These are phyloP conservation scores for Talaromyces islandicus DNA, from an alignment of 2,329 filamentous ascomycete species.

Conservation along the genomic window DNA sequence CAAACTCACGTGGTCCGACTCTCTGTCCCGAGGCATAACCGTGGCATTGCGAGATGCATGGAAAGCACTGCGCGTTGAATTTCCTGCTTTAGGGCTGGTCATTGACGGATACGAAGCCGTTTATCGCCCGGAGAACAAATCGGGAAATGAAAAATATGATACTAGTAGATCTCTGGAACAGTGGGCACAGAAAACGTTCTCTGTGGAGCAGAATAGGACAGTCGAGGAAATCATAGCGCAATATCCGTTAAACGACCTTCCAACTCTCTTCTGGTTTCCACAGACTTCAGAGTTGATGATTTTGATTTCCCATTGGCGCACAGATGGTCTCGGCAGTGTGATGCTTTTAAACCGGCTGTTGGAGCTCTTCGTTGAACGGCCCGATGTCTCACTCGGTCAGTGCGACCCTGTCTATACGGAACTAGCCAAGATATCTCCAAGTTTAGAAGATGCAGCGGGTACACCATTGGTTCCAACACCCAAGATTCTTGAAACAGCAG, in stretches of 20 bases:
- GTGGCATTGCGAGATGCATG: conserved; percentile 7
- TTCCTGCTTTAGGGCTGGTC: conserved; percentile 9
- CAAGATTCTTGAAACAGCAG: conserved; percentile 6
- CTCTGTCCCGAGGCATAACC: not conserved
- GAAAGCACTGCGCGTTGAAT: conserved; percentile 12
- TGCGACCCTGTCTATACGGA: not conserved
- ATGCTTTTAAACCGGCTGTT: conserved; percentile 10
- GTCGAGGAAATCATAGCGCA: conserved; percentile 7
- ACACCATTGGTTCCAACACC: conserved; percentile 1
- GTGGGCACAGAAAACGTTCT: conserved; percentile 10
- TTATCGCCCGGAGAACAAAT: not conserved
- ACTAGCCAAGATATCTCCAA: conserved; percentile 10
- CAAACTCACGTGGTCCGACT: conserved; percentile 1
- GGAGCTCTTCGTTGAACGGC: not conserved
- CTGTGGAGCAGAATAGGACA: conserved; percentile 3
- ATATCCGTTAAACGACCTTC: conserved; percentile 5
- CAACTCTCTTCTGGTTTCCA: conserved; percentile 9
- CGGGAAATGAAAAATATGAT: not conserved
- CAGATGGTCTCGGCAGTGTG: conserved; percentile 11
- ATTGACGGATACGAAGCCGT: conserved; percentile 6
- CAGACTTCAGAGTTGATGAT: conserved; percentile 11
- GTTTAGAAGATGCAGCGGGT: conserved; percentile 12
- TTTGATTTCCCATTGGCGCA: conserved; percentile 12
- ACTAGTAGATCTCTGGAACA: not conserved
- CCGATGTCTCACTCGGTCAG: not conserved